These are phyloP conservation scores for Yarrowia yakushimensis DNA, from an alignment of 805 yeast genomes.

Conservation along the genomic window DNA sequence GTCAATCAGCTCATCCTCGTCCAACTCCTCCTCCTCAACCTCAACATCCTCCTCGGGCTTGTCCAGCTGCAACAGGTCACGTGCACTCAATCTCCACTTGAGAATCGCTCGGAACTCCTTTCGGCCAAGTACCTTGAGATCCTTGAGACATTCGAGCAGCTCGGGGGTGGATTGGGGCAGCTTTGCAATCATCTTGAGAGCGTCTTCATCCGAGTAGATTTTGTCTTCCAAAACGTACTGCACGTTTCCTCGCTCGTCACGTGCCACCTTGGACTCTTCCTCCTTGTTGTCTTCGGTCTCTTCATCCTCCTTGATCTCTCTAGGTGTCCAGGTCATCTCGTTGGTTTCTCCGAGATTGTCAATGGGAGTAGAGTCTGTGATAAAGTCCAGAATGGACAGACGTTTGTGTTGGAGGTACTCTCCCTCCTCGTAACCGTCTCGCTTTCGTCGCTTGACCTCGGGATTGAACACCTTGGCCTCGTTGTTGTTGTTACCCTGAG, in stretches of 20 bases:
- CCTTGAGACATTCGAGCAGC: slow-evolving; percentile 77
- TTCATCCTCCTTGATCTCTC: background rate
- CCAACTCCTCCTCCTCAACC: slow-evolving; percentile 64
- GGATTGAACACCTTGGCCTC: slow-evolving; percentile 95
- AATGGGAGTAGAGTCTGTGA: slow-evolving; percentile 78
- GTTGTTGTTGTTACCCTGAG: slow-evolving; percentile 53
- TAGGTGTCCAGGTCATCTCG: slow-evolving; percentile 44
- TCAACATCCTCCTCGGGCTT: slow-evolving; percentile 48
- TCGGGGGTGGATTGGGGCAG: slow-evolving; percentile 77
- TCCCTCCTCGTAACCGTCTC: slow-evolving; percentile 97
- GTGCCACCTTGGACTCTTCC: no score
- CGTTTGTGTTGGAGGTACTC: slow-evolving; percentile 70
- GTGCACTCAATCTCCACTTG: slow-evolving; percentile 84
- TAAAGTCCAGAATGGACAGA: slow-evolving; percentile 73
- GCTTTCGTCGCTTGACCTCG: slow-evolving; percentile 79
- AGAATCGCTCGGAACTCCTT: slow-evolving; percentile 84
- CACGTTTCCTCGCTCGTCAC: background rate
- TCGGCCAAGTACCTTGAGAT: slow-evolving; percentile 88
- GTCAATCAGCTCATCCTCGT: slow-evolving; percentile 87
- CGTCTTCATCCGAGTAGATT: slow-evolving; percentile 47
- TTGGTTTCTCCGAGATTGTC: slow-evolving; percentile 71
- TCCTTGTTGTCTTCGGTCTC: background rate
- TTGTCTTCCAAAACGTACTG: slow-evolving; percentile 50
- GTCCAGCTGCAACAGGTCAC: slow-evolving; percentile 69
- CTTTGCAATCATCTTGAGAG: slow-evolving; percentile 67